Evolutionary conservation across 116 monocot genomes (phyloP).

Genomic region (Trichopus zeylanicus): DNA sequence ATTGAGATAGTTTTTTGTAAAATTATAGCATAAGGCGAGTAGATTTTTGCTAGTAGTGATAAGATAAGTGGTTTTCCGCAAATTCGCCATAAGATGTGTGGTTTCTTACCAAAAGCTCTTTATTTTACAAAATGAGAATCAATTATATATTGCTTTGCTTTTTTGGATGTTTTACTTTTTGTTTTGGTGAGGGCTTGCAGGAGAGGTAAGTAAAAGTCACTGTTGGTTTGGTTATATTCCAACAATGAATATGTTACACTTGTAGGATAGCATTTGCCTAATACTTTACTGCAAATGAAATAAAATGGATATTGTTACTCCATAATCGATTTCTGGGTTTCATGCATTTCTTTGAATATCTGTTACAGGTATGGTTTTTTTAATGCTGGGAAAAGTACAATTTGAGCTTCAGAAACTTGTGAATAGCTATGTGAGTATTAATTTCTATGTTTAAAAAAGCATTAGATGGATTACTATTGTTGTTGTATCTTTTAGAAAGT

Average conservation of each 20-base stretch:
- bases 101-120: no score
- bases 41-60: no score
- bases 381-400: slow-evolving; percentile 80
- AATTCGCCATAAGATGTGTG: no score
- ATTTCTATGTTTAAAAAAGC: neutral
- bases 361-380: slow-evolving; percentile 48
- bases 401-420: slow-evolving; percentile 80
- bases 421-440: slow-evolving; percentile 64
- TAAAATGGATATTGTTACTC: neutral
- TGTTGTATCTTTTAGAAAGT: neutral
- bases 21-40: no score
- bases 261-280: neutral
- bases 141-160: no score
- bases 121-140: no score
- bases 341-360: neutral
- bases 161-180: no score
- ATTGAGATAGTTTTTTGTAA: no score
- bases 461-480: neutral
- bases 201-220: no score
- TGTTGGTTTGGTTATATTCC: no score
- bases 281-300: neutral
- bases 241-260: neutral
- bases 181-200: no score
- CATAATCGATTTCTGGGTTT: neutral
- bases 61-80: no score